Evolutionary conservation across 2,329 filamentous ascomycete genomes (phyloP), one percentile per base, ranked within the genome.

Genomic region (Venturia pyrina): DNA sequence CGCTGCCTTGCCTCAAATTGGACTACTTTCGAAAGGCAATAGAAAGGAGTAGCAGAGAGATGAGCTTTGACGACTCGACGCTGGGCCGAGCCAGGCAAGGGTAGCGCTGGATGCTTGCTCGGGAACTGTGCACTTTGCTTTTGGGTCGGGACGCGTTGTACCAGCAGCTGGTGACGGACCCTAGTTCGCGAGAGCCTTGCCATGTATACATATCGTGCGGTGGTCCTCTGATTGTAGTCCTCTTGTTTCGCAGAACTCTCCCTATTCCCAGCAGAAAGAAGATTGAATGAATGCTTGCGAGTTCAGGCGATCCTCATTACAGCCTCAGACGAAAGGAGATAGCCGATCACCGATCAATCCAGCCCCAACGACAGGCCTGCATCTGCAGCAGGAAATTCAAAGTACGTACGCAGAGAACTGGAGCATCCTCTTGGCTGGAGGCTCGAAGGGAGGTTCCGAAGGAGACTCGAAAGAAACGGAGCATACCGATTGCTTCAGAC

Each of bases 1-100:
- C 28, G 28, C 5, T 37, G 32, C 53, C 53, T 59, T 40, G 32
- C 53, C 53, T 59, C 28, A 59, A 28, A 59, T 59, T 59, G 53
- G 53, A 59, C 53, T n/a, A 37, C 53, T 37, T 19, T 37, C n/a
- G 19, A 13, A 19, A 19, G 37, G 37, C 40, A 21, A 46, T 46
- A 28, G 60, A 62, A 62, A 62, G 43, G 60, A 62, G 43, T 43
- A 21, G 37, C 28, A 62, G 43, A 46, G 37, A 43, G 60, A 62
- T 62, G 60, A 62, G 60, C 60, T 62, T 46, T 43, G 60, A 62
- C 59, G 37, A 17, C 3, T 44, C 5, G 59, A 62, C 60, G 37
- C 60, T 43, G 60, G 60, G 43, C 28, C 43, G n/a, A 62, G 60
- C 43, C 13, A 62, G 37, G 60, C 60, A 62, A 62, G 60, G 60